Percentiles rank a stretch among this genome's conserved stretches.
phyloP scores from a whole-genome alignment of 768 basidiomycete species.

The Russula ochroleuca region DNA sequence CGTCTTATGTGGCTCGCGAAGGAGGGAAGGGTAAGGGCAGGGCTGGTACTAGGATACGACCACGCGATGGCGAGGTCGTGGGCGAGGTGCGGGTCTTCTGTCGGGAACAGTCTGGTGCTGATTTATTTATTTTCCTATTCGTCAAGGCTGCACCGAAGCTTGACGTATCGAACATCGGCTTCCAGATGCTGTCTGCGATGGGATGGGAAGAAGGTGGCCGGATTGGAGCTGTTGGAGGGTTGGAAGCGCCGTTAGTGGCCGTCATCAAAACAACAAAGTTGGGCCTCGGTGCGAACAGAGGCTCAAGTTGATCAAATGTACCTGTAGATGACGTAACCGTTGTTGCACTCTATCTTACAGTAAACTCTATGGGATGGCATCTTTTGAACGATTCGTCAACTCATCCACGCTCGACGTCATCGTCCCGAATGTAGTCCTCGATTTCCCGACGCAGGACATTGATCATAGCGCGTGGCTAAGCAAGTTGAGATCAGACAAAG shows the following conservation, averaged over 20 bases:
- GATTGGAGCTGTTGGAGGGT: slow-evolving; percentile 58
- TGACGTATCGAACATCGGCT: slow-evolving; percentile 75
- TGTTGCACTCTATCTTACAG: background rate
- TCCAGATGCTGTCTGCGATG: slow-evolving; percentile 83
- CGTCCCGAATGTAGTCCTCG: slow-evolving; percentile 59
- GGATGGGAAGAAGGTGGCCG: slow-evolving; percentile 83
- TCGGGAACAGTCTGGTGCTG: background rate
- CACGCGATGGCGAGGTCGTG: slow-evolving; percentile 82
- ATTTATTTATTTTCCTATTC: background rate
- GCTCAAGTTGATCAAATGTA: background rate
- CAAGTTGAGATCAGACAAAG: slow-evolving; percentile 39
- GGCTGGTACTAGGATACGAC: slow-evolving; percentile 34
- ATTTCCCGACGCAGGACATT: slow-evolving; percentile 47
- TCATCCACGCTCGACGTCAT: slow-evolving; percentile 56
- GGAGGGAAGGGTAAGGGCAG: slow-evolving; percentile 32
- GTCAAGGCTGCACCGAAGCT: slow-evolving; percentile 75
- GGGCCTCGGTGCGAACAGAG: slow-evolving; percentile 62
- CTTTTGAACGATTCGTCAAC: slow-evolving; percentile 61
- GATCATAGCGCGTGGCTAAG: slow-evolving; percentile 54
- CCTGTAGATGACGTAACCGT: slow-evolving; percentile 5
- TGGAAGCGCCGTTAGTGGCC: slow-evolving; percentile 74
- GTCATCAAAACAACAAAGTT: slow-evolving; percentile 84
- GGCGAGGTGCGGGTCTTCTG: slow-evolving; percentile 59
- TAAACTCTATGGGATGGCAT: slow-evolving; percentile 35
- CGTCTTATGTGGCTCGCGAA: slow-evolving; percentile 29